Evolutionary conservation across 1,284 basidiomycete genomes (phyloP).

Genomic region (Ganoderma leucocontextum): DNA sequence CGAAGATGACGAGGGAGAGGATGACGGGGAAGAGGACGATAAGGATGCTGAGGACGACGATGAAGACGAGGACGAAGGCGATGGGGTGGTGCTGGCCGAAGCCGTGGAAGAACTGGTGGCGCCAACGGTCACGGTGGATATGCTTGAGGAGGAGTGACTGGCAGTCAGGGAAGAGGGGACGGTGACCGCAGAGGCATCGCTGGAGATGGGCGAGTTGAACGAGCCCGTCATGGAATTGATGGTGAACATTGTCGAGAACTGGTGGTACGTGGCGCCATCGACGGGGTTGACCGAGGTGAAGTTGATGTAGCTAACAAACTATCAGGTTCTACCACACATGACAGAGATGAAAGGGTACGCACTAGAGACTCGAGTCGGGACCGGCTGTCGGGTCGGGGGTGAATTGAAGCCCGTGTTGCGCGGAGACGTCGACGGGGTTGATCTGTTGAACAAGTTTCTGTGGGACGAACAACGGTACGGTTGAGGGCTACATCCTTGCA

Average conservation of each 20-base stretch:
- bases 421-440: constrained; percentile 48
- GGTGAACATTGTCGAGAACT: constrained; percentile 64
- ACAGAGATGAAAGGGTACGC: constrained; percentile 35
- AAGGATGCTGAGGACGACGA: background rate
- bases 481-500: background rate
- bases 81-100: constrained; percentile 13
- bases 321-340: background rate
- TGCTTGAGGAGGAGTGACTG: constrained; percentile 30
- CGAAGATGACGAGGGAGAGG: background rate
- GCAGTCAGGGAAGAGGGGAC: constrained; percentile 50
- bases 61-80: constrained; percentile 16
- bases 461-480: background rate
- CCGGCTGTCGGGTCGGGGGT: constrained; percentile 54
- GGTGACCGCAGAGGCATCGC: constrained; percentile 56
- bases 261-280: constrained; percentile 49
- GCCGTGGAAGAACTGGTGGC: constrained; percentile 1
- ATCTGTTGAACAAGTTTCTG: constrained; percentile 63
- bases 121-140: constrained; percentile 24
- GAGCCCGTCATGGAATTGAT: constrained; percentile 67
- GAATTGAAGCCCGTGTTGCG: constrained; percentile 45
- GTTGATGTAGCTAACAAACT: constrained; percentile 58
- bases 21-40: constrained; percentile 5
- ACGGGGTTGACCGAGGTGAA: constrained; percentile 55
- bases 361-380: constrained; percentile 63
- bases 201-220: constrained; percentile 54